Conservation (phyloP, 179 eudicot species). For the Silene coronaria region DNA sequence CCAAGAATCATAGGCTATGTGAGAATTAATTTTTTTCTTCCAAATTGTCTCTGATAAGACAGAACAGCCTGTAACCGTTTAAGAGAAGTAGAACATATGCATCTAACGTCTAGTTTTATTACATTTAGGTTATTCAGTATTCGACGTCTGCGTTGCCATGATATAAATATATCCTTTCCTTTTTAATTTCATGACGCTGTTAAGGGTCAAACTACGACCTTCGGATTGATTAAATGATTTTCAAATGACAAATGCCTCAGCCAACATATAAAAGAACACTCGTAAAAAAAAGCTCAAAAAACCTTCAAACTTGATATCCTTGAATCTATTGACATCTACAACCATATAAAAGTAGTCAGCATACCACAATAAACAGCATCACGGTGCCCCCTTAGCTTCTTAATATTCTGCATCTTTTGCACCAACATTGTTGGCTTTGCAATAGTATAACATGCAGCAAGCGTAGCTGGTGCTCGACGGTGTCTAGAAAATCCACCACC, state of each 20-base stretch:
- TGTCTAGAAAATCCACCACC: constrained; percentile 93
- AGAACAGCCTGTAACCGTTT: not conserved
- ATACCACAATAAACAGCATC: constrained; percentile 95
- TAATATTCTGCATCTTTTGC: constrained; percentile 81
- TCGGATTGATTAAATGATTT: not conserved
- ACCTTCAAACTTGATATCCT: not conserved
- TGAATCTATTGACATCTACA: constrained; percentile 5
- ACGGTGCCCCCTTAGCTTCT: constrained; percentile 74
- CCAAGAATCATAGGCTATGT: not conserved
- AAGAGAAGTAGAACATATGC: not conserved
- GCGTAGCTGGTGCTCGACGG: constrained; percentile 82
- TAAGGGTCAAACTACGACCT: not conserved
- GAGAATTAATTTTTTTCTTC: not conserved
- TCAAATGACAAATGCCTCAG: not conserved
- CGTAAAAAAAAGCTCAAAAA: not conserved
- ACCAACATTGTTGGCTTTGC: constrained; percentile 92
- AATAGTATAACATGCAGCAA: constrained; percentile 82
- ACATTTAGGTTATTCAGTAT: not conserved
- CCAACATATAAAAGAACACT: not conserved
- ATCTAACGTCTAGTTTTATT: not conserved
- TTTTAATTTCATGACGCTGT: not conserved
- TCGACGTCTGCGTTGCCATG: not conserved
- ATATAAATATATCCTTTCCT: not conserved
- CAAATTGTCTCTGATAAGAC: not conserved
- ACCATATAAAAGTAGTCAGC: constrained; percentile 9